phyloP scores from a whole-genome alignment of 441 rosid species.

The Eutrema salsugineum region DNA sequence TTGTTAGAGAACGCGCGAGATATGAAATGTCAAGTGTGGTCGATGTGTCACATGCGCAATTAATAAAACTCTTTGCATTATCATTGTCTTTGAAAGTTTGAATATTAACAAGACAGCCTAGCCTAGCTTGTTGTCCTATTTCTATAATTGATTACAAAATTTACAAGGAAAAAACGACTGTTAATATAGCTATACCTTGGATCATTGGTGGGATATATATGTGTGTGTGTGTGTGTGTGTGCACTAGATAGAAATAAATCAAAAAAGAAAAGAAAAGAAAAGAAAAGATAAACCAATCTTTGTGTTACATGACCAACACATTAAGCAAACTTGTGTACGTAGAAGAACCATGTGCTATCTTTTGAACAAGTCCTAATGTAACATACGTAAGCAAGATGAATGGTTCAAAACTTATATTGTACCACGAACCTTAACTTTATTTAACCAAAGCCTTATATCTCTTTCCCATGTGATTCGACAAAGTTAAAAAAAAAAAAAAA shows the following conservation, averaged over 20 bases:
- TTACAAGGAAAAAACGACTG: neutral
- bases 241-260: no score
- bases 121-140: neutral
- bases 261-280: no score
- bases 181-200: neutral
- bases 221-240: no score
- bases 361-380: constrained; percentile 19
- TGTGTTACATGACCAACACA: neutral
- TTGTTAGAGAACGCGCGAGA: neutral
- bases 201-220: neutral
- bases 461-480: neutral
- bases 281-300: neutral
- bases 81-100: constrained; percentile 2
- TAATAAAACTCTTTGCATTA: neutral
- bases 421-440: neutral
- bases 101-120: neutral
- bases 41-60: constrained; percentile 7
- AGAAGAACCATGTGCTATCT: constrained; percentile 20
- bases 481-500: neutral
- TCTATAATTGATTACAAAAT: neutral
- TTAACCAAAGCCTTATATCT: constrained; percentile 9
- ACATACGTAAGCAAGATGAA: constrained; percentile 14
- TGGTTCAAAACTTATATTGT: constrained; percentile 13
- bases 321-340: neutral
- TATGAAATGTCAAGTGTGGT: neutral